Base-by-base conservation (phyloP, 768 basidiomycete genomes). In the Boletus tylopilopsis region DNA sequence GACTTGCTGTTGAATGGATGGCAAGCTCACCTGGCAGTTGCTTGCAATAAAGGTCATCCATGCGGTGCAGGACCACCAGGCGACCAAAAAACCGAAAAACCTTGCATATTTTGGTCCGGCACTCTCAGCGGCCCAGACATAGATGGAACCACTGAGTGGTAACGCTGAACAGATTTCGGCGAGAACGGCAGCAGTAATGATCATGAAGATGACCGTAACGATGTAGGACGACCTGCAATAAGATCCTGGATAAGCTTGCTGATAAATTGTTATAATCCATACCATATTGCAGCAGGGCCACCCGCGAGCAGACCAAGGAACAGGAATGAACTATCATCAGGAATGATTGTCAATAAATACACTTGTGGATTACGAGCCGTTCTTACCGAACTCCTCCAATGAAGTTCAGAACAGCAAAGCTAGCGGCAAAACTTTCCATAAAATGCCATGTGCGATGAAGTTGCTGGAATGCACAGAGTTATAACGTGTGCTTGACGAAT, bases 31-130 rank as follows among this genome's bases (percentile, higher is more conserved):
- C 73, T 93, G 90, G 50, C 88, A 91, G 62, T 91, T 94, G 23
- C 87, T 81, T 9, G 93, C 93, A 34, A 82, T 77, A 58, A 94
- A 95, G 0, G 93, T 94, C 80, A 92, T 92, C 93, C 93, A 95
- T n/a, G 92, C 93, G 1, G 91, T 93, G 50, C 84, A 85, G 13
- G 89, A 76, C 92, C 92, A 95, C 87, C 89, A 95, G 25, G 92
- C 92, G 16, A 94, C 92, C 49, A 91, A 67, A 70, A 94, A 92
- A 1, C 90, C 92, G 56, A 91, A 80, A 68, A 94, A 87, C 30
- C 93, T 78, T 3, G 84, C 90, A 59, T 90, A 84, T 57, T 89
- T 90, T 6, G 84, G 84, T 2, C 93, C 93, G 5, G 90, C 93
- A 60, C 90, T 91, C 63, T 92, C 92, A 16, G 91, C 92, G 0